Percentiles rank a stretch among this genome's conserved stretches.
Conservation (phyloP, 352 stramenopile species). For the Peronospora tabacina region DNA sequence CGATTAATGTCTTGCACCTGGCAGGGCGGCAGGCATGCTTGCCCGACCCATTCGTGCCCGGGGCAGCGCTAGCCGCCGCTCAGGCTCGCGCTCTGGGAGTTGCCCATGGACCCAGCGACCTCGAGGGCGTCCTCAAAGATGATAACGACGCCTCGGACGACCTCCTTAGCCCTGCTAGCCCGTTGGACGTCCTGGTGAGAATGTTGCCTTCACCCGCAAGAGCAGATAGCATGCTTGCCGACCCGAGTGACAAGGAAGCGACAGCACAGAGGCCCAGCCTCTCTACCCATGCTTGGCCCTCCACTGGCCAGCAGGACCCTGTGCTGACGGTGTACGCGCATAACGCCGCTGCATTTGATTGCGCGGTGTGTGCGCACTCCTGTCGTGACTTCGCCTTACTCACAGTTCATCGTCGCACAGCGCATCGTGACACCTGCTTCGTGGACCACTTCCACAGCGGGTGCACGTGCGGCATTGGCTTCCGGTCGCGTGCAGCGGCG, state of each 20-base stretch:
- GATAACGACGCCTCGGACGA: not conserved
- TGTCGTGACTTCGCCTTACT: not conserved
- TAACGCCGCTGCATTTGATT: constrained; percentile 5
- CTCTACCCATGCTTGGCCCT: too few species aligned
- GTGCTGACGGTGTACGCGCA: constrained; percentile 11
- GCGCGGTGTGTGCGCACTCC: constrained; percentile 4
- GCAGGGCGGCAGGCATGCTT: constrained; percentile 1
- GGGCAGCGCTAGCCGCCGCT: not conserved
- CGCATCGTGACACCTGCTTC: not conserved
- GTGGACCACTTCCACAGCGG: constrained; percentile 3
- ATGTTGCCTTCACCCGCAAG: too few species aligned
- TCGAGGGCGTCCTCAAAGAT: not conserved
- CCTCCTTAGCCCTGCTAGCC: too few species aligned
- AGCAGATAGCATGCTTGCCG: too few species aligned
- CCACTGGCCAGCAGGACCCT: not conserved
- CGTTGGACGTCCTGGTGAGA: too few species aligned
- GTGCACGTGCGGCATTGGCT: constrained; percentile 3
- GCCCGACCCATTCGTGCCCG: too few species aligned
- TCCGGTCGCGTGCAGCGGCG: not conserved
- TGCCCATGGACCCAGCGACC: not conserved
- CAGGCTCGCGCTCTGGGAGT: not conserved
- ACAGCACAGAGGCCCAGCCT: too few species aligned
- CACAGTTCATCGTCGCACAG: not conserved
- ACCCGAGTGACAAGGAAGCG: too few species aligned
- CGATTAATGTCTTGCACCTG: not conserved